Base-by-base conservation (phyloP, 2,329 filamentous ascomycete species). In the Dactylellina parvicollis region DNA sequence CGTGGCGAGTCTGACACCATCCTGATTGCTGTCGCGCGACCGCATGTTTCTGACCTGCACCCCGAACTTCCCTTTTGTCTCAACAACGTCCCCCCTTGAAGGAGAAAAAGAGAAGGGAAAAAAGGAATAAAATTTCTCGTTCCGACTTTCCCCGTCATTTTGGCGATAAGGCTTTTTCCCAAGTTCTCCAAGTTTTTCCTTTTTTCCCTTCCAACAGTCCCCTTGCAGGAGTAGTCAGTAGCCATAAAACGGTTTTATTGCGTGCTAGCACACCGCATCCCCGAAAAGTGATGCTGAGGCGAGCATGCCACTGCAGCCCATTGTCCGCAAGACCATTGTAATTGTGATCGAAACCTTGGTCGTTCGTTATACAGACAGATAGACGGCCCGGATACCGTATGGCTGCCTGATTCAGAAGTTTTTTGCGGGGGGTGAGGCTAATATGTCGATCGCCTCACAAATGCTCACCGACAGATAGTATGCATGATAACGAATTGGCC, bases 131-230 rank as follows among this genome's bases (percentile, higher is more conserved):
- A 12, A 22, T 4, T 20, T 20, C 44, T 49, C 18, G 44, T 49
- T 28, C 44, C 44, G 44, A 28, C 10, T 28, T 49, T 49, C 44
- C 44, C 44, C 20, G 44, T 49, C n/a, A 24, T 49, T 49, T 20
- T 22, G 14, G 14, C 42, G 44, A 49, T 49, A 26, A 49, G 20
- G 44, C n/a, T n/a, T 22, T n/a, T 30, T 30, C 44, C 16, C 14
- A 20, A 5, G 5, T 46, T 46, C 20, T 46, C 20, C 42, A 14
- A 9, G 4, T 5, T 49, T 49, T 28, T 28, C 44, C 8, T 49
- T 49, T 49, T 49, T 49, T 20, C 20, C 12, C 14, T 4, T 24
- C 36, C n/a, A 5, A 12, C 36, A 18, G 9, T 28, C 16, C 20
- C 22, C 3, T 49, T 22, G n/a, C n/a, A n/a, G n/a, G n/a, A n/a